Base-by-base conservation (phyloP, 176 grass and related monocot genomes). In the Musa acuminata region DNA sequence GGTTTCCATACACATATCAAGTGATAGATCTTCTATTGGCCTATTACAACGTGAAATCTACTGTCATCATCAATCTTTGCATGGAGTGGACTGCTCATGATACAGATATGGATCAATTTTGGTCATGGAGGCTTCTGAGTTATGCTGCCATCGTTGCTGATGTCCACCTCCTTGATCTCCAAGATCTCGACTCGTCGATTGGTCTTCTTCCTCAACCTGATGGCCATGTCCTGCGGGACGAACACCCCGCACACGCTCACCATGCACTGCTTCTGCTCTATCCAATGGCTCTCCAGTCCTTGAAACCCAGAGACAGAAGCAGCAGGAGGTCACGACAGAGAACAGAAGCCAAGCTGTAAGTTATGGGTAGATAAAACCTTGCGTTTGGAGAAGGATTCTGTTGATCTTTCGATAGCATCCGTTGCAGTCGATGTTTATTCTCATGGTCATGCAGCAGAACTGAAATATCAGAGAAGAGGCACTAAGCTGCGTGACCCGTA, bases 391-490 rank as follows among this genome's bases (percentile, higher is more conserved):
- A 79, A 98, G 90, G 51, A 78, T 80, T 81, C 80, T 87, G 53
- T 86, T 78, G 68, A 93, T 98, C 79, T 85, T 98, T n/a, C 80
- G 79, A 76, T 91, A 93, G 86, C 95, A 98, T 27, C 95, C 94
- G 52, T 98, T 93, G 86, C 94, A 98, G 82, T 93, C 95, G 49
- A 98, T 93, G 90, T 81, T 98, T 78, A 98, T 93, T 84, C 88
- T 86, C 50, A 98, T 64, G 11, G 75, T 98, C 90, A 98, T 98
- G 78, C 70, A 80, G 69, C 88, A 88, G 74, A 86, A 82, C 89
- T 85, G 55, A 64, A 48, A 64, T 25, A 14, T 53, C 0, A 55
- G 17, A 74, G 19, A 0, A 49, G 8, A 49, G 48, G 1, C 16
- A 13, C 8, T 17, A 49, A 14, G 19, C 2, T 19, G 7, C 49